phyloP scores from a whole-genome alignment of 345 rosid species.

The Murraya koenigii region DNA sequence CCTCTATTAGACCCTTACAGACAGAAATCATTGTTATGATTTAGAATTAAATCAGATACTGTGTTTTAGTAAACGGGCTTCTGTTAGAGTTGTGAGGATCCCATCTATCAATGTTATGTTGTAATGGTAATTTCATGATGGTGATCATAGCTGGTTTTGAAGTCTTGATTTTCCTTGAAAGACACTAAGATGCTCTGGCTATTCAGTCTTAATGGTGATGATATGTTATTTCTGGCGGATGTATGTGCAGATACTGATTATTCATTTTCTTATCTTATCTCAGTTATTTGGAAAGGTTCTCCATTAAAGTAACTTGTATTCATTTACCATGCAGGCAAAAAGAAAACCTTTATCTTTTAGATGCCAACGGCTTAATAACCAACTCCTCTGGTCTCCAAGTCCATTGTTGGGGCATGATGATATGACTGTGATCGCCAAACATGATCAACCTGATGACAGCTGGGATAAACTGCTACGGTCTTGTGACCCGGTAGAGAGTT shows the following conservation, averaged over 20 bases:
- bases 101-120: background rate
- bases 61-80: background rate
- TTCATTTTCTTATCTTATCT: background rate
- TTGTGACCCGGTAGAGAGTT: slow-evolving; percentile 68
- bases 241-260: background rate
- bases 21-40: background rate
- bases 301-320: background rate
- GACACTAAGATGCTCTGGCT: background rate
- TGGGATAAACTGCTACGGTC: slow-evolving; percentile 48
- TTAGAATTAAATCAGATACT: background rate
- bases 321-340: slow-evolving; percentile 57
- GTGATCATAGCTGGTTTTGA: background rate
- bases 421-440: slow-evolving; percentile 18
- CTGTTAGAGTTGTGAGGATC: background rate
- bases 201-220: background rate
- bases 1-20: background rate
- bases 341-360: slow-evolving; percentile 59
- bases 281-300: background rate
- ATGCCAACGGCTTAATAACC: slow-evolving; percentile 36
- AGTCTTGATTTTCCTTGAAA: background rate
- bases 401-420: slow-evolving; percentile 44
- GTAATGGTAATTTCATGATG: background rate
- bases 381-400: slow-evolving; percentile 51
- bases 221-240: background rate
- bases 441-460: slow-evolving; percentile 39